Evolutionary conservation across 1,284 basidiomycete species (phyloP), one percentile per base, ranked within the genome.

Genomic region (Irpex sp.): DNA sequence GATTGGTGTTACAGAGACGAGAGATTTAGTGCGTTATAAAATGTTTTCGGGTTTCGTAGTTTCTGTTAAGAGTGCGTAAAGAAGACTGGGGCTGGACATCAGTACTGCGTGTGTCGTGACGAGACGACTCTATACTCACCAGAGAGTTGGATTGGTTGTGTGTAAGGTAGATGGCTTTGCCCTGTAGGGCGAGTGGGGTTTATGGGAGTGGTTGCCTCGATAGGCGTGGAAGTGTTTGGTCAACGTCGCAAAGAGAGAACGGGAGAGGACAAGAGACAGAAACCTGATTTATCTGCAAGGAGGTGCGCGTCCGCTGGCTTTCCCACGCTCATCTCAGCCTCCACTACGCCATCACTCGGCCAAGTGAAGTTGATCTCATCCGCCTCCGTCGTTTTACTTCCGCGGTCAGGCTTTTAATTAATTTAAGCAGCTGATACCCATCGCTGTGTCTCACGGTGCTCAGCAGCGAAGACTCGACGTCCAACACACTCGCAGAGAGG

Each of bases 151-250:
- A 74, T 77, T 77, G 77, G 75, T 77, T 78, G 71, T 75, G 31
- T 34, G 64, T 68, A 70, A 79, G 82, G 80, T 68, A 64, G 79
- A 82, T 76, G 87, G 82, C 83, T 87, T 87, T 92, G 91, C 90
- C 90, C 89, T 90, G 89, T 82, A 80, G 90, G 89, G 90, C 91
- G 80, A 86, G 89, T 92, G 89, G 81, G 79, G 77, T 74, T 78
- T 76, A 81, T 81, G 77, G 80, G 76, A 78, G 82, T 83, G 84
- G 74, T 78, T 83, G 83, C 83, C 84, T 81, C 74, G 77, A 74
- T 77, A 82, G 83, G 82, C 82, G 80, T 81, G 81, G 76, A 78
- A 77, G 21, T 76, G 71, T 79, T 78, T 78, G 79, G 72, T 77
- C 76, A 75, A 81, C 78, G 81, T 82, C 69, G 77, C 74, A 73